Base-by-base conservation (phyloP, 2,329 filamentous ascomycete genomes). In the Cladophialophora exuberans region DNA sequence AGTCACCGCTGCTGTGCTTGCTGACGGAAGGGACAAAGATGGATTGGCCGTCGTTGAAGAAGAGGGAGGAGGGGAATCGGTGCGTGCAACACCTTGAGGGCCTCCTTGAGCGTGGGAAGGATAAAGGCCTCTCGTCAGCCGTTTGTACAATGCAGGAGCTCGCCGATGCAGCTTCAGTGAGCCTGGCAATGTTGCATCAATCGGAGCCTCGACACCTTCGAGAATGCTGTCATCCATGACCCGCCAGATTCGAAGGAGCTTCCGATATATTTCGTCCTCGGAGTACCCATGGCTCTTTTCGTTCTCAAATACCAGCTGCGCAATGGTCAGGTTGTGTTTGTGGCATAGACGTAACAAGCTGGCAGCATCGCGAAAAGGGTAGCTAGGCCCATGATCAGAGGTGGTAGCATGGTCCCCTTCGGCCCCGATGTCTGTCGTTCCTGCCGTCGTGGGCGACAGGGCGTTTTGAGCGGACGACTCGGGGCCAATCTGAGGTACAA, bases 171-270 rank as follows among this genome's bases (percentile, higher is more conserved):
- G 53, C 45, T 57, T 56, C 10, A 62, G 49, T 31, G 59, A 59
- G 17, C 59, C 59, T 15, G 57, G 59, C 15, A 62, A 25, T 9
- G 44, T 53, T 35, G 57, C 50, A 35, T 57, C 48, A 25, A 41
- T 49, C 23, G 52, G 52, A 18, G 59, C 59, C 50, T 59, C 50
- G n/a, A 62, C 59, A 23, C 59, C 54, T 39, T 62, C 57, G 11
- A 55, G 59, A 39, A 62, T 62, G 43, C 59, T 57, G 6, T 60
- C 47, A 31, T 62, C 57, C 57, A 62, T 62, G 44, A 62, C 57
- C n/a, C 53, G 49, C 57, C 57, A 62, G 31, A 62, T 51, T 6
- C 49, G 48, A 39, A 60, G 55, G n/a, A 62, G 41, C 45, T 60
- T 60, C 13, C 42, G 42, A 31, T 57, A 62, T 11, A 62, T 56